Evolutionary conservation across 2,329 filamentous ascomycete species (phyloP), one percentile per base, ranked within the genome.

Genomic region (Epichloe festucae): DNA sequence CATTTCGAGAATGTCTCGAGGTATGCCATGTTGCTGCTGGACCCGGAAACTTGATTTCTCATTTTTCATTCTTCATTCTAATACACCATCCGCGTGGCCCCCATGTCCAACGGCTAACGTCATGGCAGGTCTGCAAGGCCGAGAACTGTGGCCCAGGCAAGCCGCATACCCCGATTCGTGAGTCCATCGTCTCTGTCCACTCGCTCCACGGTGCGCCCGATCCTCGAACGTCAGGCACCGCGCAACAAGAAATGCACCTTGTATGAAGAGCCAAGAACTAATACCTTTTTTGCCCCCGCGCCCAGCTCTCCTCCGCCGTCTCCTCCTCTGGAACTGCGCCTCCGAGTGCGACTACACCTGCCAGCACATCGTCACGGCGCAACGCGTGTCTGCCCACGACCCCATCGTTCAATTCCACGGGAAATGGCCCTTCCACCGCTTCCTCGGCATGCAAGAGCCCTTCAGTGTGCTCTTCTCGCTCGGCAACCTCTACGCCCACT

Each of bases 321-420:
- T 97, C 59, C 82, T 97, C 63, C 73, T 96, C 67, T 98, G 93
- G 93, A 82, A 82, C 65, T 98, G 93, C 72, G 80, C 86, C 55
- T 77, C 86, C 64, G 91, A 98, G 78, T 98, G 93, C 81, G 90
- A 98, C 74, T 95, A 98, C 73, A 85, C 87, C 55, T 98, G 93
- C 75, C 93, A 98, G 68, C 91, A 95, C 75, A 85, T 95, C 66
- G 77, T 94, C 54, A 97, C 93, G 52, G 70, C 79, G 59, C 71
- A 72, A 53, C 88, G 91, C 56, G 70, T 89, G 57, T 72, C 78
- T 27, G 73, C 78, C 56, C 77, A 81, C 54, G 78, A 81, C 34
- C 78, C 82, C 11, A 69, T 96, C 48, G 84, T 91, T 52, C 93
- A 98, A 71, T 98, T 90, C 74, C 89, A 98, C 72, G 93, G 93